Evolutionary conservation across 108 stramenopile species (phyloP), one percentile per base, ranked within the genome.

Genomic region (Pseudonitzschia delicatissima): DNA sequence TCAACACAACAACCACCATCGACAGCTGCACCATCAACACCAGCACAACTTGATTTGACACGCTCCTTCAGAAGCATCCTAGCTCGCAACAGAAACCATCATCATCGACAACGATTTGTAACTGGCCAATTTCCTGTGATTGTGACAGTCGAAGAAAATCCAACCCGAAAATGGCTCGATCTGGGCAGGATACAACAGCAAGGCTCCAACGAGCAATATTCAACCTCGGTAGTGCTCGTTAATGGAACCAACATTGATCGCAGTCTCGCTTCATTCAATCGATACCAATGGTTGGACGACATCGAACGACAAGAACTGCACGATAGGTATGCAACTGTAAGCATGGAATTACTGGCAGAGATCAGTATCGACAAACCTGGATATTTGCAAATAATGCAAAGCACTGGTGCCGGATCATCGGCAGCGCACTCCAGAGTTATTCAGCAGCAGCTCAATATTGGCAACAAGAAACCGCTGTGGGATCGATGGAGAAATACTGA

Each of bases 341-440:
- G 81, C 32, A 31, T 90, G 66, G 92, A 93, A 67, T 49, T 93
- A 31, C 35, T 90, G 37, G 92, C 88, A 7, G 92, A 90, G 64
- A 78, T 93, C 62, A 60, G 76, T 50, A 74, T 83, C 27, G 73
- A 80, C 37, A 90, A 82, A 62, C 92, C 92, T 2, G 92, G 85
- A 15, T 93, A 89, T 62, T 69, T 93, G 34, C 84, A 87, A 40
- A 63, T 92, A 0, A 65, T 89, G 62, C 68, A 77, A 18, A 57
- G 65, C 31, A 20, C 62, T 3, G 82, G 81, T 11, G 86, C 86
- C 9, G 87, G 87, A 25, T 69, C 70, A 15, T 68, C 84, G 29
- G 71, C 82, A 17, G 68, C 77, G 13, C 23, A 29, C 23, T 28
- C 44, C 0, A 51, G 77, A 42, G 11, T 27, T 6, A n/a, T 40